Percentiles rank a stretch among this genome's conserved stretches.
Conservation (phyloP, 225 moss, liverwort and hornwort species). For the Marchantia polymorpha region DNA sequence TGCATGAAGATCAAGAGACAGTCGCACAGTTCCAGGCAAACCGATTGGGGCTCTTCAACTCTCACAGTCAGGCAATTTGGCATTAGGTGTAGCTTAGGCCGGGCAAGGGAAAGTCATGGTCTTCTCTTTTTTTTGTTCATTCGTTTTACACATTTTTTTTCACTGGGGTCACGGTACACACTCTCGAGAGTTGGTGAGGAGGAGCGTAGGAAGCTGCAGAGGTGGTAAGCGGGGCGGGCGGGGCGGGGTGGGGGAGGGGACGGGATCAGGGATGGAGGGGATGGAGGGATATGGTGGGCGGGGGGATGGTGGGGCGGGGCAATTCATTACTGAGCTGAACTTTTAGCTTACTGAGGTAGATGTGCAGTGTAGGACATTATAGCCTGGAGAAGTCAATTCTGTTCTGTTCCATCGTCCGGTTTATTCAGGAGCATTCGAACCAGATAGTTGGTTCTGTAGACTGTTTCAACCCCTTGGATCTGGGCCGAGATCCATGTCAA, state of each 20-base stretch:
- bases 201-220: constrained; percentile 5
- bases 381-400: constrained; percentile 31
- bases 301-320: constrained; percentile 5
- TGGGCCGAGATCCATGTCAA: constrained; percentile 27
- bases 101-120: constrained; percentile 14
- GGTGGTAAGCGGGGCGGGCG: constrained; percentile 1
- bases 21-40: constrained; percentile 8
- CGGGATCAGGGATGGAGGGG: no score
- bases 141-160: neutral
- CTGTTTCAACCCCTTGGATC: constrained; percentile 26
- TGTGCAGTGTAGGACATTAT: constrained; percentile 36
- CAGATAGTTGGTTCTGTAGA: constrained; percentile 28
- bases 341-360: constrained; percentile 25
- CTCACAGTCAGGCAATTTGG: constrained; percentile 15
- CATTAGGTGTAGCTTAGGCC: constrained; percentile 15
- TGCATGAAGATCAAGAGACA: constrained; percentile 9
- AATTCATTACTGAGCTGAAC: constrained; percentile 37
- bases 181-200: neutral
- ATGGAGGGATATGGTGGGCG: neutral
- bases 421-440: constrained; percentile 24
- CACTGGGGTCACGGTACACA: neutral
- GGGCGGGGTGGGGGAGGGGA: constrained; percentile 11
- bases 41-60: constrained; percentile 25
- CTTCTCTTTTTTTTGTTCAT: constrained; percentile 8
- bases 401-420: constrained; percentile 27